Evolutionary conservation across 2,329 filamentous ascomycete species (phyloP).

Genomic region (Tolypocladium nubicola): DNA sequence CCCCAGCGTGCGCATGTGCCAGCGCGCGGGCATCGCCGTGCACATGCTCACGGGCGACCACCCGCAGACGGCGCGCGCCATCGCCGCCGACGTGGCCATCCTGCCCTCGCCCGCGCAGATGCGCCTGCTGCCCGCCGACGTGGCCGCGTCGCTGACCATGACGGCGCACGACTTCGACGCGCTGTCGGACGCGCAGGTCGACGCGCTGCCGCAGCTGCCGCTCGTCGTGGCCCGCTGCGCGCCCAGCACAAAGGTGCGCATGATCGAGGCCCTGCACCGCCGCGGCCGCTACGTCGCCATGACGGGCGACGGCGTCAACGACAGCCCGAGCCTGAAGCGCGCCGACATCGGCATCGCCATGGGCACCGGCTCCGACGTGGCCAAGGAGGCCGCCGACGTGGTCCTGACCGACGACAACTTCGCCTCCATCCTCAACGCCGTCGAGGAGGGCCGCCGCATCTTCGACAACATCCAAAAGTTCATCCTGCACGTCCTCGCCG

Average conservation of each 20-base stretch:
- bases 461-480: slow-evolving; percentile 70
- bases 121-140: slow-evolving; percentile 39
- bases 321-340: slow-evolving; percentile 57
- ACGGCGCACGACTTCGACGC: slow-evolving; percentile 55
- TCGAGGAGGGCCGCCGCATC: slow-evolving; percentile 61
- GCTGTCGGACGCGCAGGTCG: slow-evolving; percentile 53
- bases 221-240: slow-evolving; percentile 61
- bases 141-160: slow-evolving; percentile 53
- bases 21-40: slow-evolving; percentile 51
- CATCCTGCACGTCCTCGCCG: slow-evolving; percentile 53
- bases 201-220: slow-evolving; percentile 50
- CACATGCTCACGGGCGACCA: slow-evolving; percentile 68
- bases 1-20: slow-evolving; percentile 45
- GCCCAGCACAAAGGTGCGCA: slow-evolving; percentile 61
- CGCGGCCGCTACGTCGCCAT: slow-evolving; percentile 56
- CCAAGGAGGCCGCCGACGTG: slow-evolving; percentile 57
- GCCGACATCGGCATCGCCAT: slow-evolving; percentile 64
- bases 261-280: slow-evolving; percentile 63
- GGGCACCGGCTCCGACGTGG: slow-evolving; percentile 60
- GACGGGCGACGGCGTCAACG: slow-evolving; percentile 65
- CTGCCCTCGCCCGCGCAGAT: slow-evolving; percentile 34
- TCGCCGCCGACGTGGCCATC: slow-evolving; percentile 54
- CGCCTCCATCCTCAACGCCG: slow-evolving; percentile 57
- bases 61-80: slow-evolving; percentile 52
- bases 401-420: slow-evolving; percentile 66